Conservation (phyloP, 2,329 filamentous ascomycete genomes). For the Conoideocrella luteorostrata region DNA sequence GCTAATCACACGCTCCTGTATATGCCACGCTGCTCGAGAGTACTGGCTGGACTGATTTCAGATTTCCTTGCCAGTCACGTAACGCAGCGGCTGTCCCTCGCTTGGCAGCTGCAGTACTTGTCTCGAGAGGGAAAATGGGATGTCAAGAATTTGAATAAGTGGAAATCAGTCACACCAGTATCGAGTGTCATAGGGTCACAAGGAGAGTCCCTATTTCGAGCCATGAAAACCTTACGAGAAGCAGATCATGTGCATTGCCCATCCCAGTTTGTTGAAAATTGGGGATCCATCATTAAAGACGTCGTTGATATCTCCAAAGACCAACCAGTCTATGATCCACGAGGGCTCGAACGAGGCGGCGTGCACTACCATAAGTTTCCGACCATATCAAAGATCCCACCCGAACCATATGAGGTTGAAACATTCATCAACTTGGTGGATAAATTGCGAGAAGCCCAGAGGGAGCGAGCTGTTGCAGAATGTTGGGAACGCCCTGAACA, state of each 20-base stretch:
- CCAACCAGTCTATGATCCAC: slow-evolving; percentile 80
- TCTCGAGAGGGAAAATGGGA: slow-evolving; percentile 94
- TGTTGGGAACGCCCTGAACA: slow-evolving; percentile 32
- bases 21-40: slow-evolving; percentile 66
- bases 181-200: slow-evolving; percentile 62
- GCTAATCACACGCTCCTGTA: slow-evolving; percentile 83
- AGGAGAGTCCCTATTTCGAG: slow-evolving; percentile 61
- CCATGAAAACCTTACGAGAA: slow-evolving; percentile 89
- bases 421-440: slow-evolving; percentile 53
- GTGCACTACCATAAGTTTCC: slow-evolving; percentile 80
- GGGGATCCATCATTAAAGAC: slow-evolving; percentile 61
- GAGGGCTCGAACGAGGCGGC: slow-evolving; percentile 57
- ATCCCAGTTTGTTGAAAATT: slow-evolving; percentile 59
- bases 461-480: slow-evolving; percentile 26
- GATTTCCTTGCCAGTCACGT: slow-evolving; percentile 72
- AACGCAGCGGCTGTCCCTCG: slow-evolving; percentile 70
- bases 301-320: slow-evolving; percentile 91
- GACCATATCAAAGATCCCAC: slow-evolving; percentile 86
- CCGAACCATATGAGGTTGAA: slow-evolving; percentile 48
- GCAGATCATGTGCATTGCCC: slow-evolving; percentile 81
- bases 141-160: slow-evolving; percentile 91
- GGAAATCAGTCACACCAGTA: slow-evolving; percentile 73
- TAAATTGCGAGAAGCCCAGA: slow-evolving; percentile 49
- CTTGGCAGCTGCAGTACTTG: slow-evolving; percentile 87
- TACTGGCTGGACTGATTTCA: slow-evolving; percentile 73